Percentiles rank a stretch among this genome's conserved stretches.
Conservation (phyloP, 352 stramenopile genomes). For the Elongisporangium anandrum region DNA sequence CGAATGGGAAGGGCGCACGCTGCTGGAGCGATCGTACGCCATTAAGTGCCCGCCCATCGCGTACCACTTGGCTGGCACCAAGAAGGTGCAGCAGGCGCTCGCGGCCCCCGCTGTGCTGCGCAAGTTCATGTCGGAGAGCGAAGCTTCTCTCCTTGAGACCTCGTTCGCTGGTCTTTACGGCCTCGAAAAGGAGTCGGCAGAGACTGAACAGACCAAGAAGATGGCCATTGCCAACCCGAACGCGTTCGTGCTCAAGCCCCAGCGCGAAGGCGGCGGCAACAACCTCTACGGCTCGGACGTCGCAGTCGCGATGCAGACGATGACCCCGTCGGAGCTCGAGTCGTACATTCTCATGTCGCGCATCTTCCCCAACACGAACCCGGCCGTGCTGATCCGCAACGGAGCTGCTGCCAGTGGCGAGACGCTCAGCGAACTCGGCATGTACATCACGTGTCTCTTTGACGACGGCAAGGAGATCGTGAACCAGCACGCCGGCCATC, state of each 20-base stretch:
- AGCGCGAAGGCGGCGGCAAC: slow-evolving; percentile 97
- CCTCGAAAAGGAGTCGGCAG: slow-evolving; percentile 81
- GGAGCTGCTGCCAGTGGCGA: slow-evolving; percentile 58
- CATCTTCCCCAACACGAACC: slow-evolving; percentile 90
- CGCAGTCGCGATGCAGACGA: slow-evolving; percentile 71
- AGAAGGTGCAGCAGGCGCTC: slow-evolving; percentile 98
- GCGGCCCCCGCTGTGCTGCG: slow-evolving; percentile 81
- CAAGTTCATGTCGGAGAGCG: slow-evolving; percentile 81
- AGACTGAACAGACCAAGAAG: slow-evolving; percentile 66
- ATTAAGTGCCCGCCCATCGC: slow-evolving; percentile 96
- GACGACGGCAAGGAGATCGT: slow-evolving; percentile 81
- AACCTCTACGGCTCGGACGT: slow-evolving; percentile 96
- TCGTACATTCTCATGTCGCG: slow-evolving; percentile 97
- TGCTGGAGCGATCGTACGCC: slow-evolving; percentile 88
- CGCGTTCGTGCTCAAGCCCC: slow-evolving; percentile 96
- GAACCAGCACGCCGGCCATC: slow-evolving; percentile 93
- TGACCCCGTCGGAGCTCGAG: slow-evolving; percentile 70
- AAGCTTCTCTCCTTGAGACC: slow-evolving; percentile 68
- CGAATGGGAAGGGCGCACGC: slow-evolving; percentile 88
- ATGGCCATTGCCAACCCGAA: slow-evolving; percentile 57
- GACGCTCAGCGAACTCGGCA: slow-evolving; percentile 94
- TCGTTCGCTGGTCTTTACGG: slow-evolving; percentile 95
- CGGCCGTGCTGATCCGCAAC: slow-evolving; percentile 81
- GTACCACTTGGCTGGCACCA: slow-evolving; percentile 97
- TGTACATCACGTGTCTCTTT: slow-evolving; percentile 90